Percentiles rank a stretch among this genome's conserved stretches.
These are phyloP conservation scores for Boletus tomentosulus DNA, from an alignment of 768 basidiomycete genomes.

Conservation along the genomic window DNA sequence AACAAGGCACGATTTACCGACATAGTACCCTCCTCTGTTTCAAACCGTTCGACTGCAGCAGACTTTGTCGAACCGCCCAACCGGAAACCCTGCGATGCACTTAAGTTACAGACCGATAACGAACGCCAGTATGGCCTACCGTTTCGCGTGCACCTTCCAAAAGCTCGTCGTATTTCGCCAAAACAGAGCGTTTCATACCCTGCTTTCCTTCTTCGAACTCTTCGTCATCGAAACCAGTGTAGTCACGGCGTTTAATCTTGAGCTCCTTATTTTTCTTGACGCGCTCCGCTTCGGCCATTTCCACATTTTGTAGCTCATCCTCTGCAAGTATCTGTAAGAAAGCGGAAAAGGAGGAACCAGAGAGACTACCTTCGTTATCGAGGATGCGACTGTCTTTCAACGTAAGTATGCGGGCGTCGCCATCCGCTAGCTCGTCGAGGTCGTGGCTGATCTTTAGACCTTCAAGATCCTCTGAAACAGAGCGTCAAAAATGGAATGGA, in stretches of 20 bases:
- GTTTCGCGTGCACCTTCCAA: conserved; percentile 70
- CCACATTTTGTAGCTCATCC: conserved; percentile 96
- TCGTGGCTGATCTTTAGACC: conserved; percentile 97
- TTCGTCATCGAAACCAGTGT: conserved; percentile 95
- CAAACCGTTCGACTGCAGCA: conserved; percentile 34
- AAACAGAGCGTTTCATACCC: conserved; percentile 76
- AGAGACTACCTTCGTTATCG: conserved; percentile 77
- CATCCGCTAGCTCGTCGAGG: conserved; percentile 87
- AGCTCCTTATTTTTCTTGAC: conserved; percentile 74
- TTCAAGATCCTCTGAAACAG: conserved; percentile 69
- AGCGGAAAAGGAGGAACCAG: not conserved
- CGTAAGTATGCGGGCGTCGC: conserved; percentile 93
- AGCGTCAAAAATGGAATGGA: not conserved
- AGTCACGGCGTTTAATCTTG: conserved; percentile 85
- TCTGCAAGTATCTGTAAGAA: conserved; percentile 44
- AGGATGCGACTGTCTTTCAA: conserved; percentile 94
- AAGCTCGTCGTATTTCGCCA: conserved; percentile 93
- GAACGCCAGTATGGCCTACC: conserved; percentile 37
- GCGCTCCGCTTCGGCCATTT: conserved; percentile 86
- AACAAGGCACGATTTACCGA: conserved; percentile 77
- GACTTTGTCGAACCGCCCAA: conserved; percentile 60
- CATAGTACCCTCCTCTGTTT: conserved; percentile 47
- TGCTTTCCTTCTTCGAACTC: conserved; percentile 75
- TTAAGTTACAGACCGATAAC: not conserved
- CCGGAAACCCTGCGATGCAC: conserved; percentile 68